Percentiles rank a stretch among this genome's conserved stretches.
Conservation (phyloP, 495 filamentous ascomycete species). For the Podospora conica region DNA sequence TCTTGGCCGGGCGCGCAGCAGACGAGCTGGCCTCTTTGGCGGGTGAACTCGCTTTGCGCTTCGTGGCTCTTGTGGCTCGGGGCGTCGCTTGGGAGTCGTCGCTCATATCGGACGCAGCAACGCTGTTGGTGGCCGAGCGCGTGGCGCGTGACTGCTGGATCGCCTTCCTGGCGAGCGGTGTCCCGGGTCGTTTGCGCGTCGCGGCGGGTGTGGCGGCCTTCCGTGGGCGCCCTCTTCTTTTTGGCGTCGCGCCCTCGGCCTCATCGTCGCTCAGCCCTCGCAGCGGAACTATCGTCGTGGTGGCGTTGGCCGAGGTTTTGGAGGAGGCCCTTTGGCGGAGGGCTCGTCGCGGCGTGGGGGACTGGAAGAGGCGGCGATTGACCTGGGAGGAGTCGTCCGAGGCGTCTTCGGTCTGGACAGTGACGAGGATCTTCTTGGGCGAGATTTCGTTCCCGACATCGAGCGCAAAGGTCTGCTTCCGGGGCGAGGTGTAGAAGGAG, state of each 20-base stretch:
- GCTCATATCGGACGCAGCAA: conserved; percentile 17
- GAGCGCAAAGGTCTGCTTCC: conserved; percentile 48
- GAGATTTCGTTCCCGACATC: conserved; percentile 45
- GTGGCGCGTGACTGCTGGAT: conserved; percentile 8
- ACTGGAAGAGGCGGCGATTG: conserved; percentile 37
- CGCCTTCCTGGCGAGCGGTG: conserved; percentile 19
- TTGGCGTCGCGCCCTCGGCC: conserved; percentile 34
- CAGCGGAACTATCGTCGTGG: conserved; percentile 44
- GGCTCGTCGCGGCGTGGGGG: conserved; percentile 28
- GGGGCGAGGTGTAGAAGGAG: conserved; percentile 37
- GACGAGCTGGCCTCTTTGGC: conserved; percentile 15
- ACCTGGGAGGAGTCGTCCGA: conserved; percentile 15
- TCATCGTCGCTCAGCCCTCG: conserved; percentile 44
- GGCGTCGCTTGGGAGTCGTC: conserved; percentile 19
- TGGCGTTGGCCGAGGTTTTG: conserved; percentile 25
- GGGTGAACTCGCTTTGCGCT: conserved; percentile 26
- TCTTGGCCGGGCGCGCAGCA: conserved; percentile 16
- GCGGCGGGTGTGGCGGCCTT: conserved; percentile 36
- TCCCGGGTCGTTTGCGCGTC: conserved; percentile 39
- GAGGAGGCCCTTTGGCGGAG: conserved; percentile 11
- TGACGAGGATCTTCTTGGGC: conserved; percentile 47
- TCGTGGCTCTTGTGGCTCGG: conserved; percentile 22
- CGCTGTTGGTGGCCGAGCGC: conserved; percentile 16
- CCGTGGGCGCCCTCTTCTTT: conserved; percentile 30
- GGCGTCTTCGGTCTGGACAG: conserved; percentile 44